Evolutionary conservation across 2,329 filamentous ascomycete species (phyloP), one percentile per base, ranked within the genome.

Genomic region (Trichocomaceae sp.): DNA sequence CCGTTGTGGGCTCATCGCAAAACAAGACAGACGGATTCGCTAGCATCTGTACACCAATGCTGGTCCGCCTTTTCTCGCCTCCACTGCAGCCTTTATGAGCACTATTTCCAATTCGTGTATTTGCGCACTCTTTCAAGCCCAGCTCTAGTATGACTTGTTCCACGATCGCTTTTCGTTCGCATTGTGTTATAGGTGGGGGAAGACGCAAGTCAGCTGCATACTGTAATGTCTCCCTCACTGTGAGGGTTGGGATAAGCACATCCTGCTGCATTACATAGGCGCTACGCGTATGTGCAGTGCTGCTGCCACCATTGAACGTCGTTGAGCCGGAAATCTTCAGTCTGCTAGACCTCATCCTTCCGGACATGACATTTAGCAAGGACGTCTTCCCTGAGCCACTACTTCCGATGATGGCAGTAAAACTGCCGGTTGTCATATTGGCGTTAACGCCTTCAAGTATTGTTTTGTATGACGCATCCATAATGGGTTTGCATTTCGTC

Each of bases 1-100:
- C 86, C 1, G 87, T 90, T 0, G 88, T 91, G 0, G 87, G 87
- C 62, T 91, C 88, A 63, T 92, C 88, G 20, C 90, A 78, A 66
- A 89, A 90, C 6, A 91, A 72, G 1, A 91, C 79, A 5, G 85
- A 88, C 1, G 88, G 87, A 64, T 90, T 91, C 4, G 85, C 83
- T n/a, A 91, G 74, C 54, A 91, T 76, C 68, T 90, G 87, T 4
- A 91, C 86, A 2, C 86, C 87, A 47, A 91, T 87, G 59, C 85
- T 89, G 0, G 85, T 86, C 31, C 87, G 76, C 58, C 87, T 77
- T 73, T 90, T 90, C 67, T 91, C 88, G 2, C 87, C 88, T 0
- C 88, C 87, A 46, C 86, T 90, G 63, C 87, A 90, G 0, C 87
- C 87, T 46, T 87, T 84, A 62, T 89, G 85, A 50, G 81, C 79